Evolutionary conservation across 2,329 filamentous ascomycete species (phyloP).

Genomic region (Periconia sp.): DNA sequence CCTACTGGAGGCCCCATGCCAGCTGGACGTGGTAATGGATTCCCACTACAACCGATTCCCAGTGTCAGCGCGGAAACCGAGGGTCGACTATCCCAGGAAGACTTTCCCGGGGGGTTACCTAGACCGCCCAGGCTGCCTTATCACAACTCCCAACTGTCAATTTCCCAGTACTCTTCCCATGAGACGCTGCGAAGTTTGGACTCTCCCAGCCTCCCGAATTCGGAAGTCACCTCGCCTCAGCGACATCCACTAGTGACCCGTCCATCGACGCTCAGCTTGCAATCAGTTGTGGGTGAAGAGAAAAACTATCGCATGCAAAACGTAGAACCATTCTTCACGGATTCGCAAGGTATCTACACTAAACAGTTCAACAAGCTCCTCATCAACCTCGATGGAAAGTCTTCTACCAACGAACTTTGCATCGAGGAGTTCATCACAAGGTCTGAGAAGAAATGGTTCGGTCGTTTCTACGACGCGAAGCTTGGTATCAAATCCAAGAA

Average conservation of each 20-base stretch:
- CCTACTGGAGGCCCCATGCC: conserved; percentile 1
- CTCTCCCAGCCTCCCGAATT: not conserved
- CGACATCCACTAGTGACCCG: conserved; percentile 5
- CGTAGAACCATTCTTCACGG: conserved; percentile 68
- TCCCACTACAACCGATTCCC: conserved; percentile 11
- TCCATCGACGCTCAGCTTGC: conserved; percentile 51
- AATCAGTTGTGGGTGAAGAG: conserved; percentile 62
- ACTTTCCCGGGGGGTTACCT: not conserved
- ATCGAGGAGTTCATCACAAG: conserved; percentile 67
- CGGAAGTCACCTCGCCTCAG: not conserved
- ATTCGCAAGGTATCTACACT: conserved; percentile 64
- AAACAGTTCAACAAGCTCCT: conserved; percentile 34
- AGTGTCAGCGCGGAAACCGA: conserved; percentile 6
- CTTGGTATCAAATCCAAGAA: conserved; percentile 16
- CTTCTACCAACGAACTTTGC: conserved; percentile 60
- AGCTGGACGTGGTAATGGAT: conserved; percentile 6
- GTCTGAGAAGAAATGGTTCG: conserved; percentile 69
- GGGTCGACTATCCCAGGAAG: not conserved
- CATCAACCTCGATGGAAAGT: conserved; percentile 52
- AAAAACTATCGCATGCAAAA: conserved; percentile 65
- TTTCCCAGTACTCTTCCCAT: not conserved
- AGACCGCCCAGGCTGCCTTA: not conserved
- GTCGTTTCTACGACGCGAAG: conserved; percentile 19
- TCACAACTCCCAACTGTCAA: not conserved
- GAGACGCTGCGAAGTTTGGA: not conserved